Conservation (phyloP, 208 protist species). For the Leishmania major region DNA sequence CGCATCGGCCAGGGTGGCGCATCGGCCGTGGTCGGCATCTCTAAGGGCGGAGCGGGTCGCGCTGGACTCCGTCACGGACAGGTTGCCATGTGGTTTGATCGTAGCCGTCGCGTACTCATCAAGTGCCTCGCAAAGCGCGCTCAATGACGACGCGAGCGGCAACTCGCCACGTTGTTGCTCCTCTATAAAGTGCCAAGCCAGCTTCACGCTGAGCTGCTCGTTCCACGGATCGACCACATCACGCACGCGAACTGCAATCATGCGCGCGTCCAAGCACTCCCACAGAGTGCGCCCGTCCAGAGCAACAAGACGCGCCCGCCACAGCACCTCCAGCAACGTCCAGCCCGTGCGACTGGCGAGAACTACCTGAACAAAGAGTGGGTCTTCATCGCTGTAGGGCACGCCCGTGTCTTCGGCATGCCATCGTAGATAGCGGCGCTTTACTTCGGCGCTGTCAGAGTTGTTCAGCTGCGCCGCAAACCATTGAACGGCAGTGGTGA, state of each 20-base stretch:
- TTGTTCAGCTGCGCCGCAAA: conserved; percentile 43
- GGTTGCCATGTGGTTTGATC: conserved; percentile 49
- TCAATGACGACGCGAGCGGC: not conserved
- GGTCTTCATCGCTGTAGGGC: conserved; percentile 15
- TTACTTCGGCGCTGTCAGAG: conserved; percentile 58
- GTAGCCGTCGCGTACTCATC: conserved; percentile 35
- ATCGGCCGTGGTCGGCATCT: not conserved
- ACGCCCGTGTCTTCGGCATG: conserved; percentile 16
- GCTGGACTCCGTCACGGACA: not conserved
- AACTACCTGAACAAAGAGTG: conserved; percentile 12
- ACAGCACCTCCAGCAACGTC: conserved; percentile 33
- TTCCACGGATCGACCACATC: conserved; percentile 67
- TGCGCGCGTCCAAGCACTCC: conserved; percentile 53
- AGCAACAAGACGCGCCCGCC: conserved; percentile 59
- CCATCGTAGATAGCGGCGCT: conserved; percentile 56
- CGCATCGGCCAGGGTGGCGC: not conserved
- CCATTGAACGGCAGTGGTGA: conserved; percentile 29
- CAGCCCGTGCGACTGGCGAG: not conserved
- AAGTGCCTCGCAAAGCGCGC: conserved; percentile 27
- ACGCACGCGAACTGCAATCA: conserved; percentile 33
- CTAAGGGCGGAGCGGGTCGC: not conserved
- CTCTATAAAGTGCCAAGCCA: conserved; percentile 46
- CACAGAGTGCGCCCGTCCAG: conserved; percentile 77
- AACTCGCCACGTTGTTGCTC: not conserved
- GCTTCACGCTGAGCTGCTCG: conserved; percentile 85